Conservation (phyloP, 257 asterid species). For the Orobanche coerulescens region DNA sequence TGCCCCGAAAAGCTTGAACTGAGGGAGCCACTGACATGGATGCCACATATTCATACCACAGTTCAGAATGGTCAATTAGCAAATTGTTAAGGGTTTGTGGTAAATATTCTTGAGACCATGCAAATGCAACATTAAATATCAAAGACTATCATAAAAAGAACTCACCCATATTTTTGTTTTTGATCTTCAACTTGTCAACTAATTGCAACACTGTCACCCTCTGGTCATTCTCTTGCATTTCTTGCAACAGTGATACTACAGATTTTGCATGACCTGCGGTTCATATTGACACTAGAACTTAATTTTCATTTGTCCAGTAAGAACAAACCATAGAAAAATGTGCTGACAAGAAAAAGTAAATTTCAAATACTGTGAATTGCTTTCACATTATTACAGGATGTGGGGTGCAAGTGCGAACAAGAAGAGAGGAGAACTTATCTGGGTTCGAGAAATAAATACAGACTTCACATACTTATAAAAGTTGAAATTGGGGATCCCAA, state of each 20-base stretch:
- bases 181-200: conserved; percentile 74
- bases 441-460: too few relatives aligned
- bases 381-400: too few relatives aligned
- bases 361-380: neutral
- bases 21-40: neutral
- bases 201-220: conserved; percentile 76
- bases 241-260: conserved; percentile 58
- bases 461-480: neutral
- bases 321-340: neutral
- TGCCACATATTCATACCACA: neutral
- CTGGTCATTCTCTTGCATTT: conserved; percentile 69
- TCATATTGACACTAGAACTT: conserved; percentile 12
- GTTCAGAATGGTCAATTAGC: conserved; percentile 5
- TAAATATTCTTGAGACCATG: neutral
- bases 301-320: neutral
- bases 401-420: too few relatives aligned
- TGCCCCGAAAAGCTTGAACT: neutral
- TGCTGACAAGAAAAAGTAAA: neutral
- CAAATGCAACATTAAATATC: conserved; percentile 1
- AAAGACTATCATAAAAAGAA: conserved; percentile 20
- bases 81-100: neutral
- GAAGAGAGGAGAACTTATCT: too few relatives aligned
- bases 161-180: conserved; percentile 62
- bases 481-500: too few relatives aligned
- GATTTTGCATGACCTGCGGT: conserved; percentile 65